Evolutionary conservation across 2,329 filamentous ascomycete species (phyloP).

Genomic region (Talaromyces sp.): DNA sequence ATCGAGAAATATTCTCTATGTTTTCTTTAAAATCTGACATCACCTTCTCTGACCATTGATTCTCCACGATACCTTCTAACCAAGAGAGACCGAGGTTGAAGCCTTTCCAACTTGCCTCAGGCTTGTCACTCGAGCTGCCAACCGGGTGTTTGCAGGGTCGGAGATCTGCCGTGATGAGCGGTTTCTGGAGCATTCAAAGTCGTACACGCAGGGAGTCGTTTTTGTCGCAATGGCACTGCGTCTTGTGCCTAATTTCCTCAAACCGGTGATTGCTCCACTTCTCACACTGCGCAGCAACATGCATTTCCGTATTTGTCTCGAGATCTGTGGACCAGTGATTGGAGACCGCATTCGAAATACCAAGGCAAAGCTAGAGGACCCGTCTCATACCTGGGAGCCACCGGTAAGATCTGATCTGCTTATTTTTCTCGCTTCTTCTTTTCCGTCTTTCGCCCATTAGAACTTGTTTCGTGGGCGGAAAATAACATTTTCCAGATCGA

Average conservation of each 20-base stretch:
- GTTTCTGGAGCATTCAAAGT: neutral
- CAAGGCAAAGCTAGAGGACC: neutral
- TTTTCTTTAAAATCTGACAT: too few species aligned
- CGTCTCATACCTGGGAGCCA: neutral
- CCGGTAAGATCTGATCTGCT: neutral
- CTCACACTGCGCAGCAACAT: neutral
- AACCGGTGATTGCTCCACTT: neutral
- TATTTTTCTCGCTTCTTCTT: neutral
- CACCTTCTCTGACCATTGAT: too few species aligned
- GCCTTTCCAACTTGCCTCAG: neutral
- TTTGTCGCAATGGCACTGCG: neutral
- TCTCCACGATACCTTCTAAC: too few species aligned
- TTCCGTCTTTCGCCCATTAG: neutral
- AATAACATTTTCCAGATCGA: neutral
- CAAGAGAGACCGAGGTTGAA: neutral
- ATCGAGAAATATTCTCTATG: too few species aligned
- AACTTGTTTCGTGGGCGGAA: neutral
- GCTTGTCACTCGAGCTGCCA: neutral
- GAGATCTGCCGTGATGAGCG: constrained; percentile 1
- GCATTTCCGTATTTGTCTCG: neutral
- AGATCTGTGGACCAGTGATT: neutral
- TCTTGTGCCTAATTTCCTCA: neutral
- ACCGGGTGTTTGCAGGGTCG: neutral
- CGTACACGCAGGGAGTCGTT: neutral
- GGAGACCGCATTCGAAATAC: neutral